Conservation (phyloP, 805 yeast species). For the Aciculoconidium aculeatum region DNA sequence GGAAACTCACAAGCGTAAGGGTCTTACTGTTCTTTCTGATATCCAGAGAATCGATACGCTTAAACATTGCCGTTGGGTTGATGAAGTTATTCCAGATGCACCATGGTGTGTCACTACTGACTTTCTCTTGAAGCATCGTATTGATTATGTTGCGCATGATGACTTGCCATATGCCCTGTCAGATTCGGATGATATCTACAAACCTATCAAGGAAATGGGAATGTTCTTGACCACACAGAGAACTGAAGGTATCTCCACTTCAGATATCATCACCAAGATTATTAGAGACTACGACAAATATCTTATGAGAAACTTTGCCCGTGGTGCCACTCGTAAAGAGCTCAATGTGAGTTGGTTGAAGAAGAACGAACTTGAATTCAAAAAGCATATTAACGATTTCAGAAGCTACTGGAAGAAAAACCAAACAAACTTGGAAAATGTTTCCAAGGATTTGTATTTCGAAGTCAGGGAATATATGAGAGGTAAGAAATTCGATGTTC, state of each 20-base stretch:
- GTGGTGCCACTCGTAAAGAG: slow-evolving; percentile 96
- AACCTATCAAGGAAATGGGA: slow-evolving; percentile 85
- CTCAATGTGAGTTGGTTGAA: slow-evolving; percentile 96
- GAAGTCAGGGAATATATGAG: slow-evolving; percentile 75
- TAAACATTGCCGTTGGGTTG: slow-evolving; percentile 94
- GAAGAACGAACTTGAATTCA: slow-evolving; percentile 91
- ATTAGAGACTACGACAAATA: slow-evolving; percentile 95
- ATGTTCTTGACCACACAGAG: slow-evolving; percentile 92
- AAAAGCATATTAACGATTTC: slow-evolving; percentile 84
- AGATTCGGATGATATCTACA: slow-evolving; percentile 88
- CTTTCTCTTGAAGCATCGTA: slow-evolving; percentile 69
- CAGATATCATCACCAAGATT: slow-evolving; percentile 92
- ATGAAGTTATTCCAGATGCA: slow-evolving; percentile 89
- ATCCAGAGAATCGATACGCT: slow-evolving; percentile 87
- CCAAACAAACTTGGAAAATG: slow-evolving; percentile 59
- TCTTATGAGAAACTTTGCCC: slow-evolving; percentile 91
- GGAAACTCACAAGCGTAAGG: slow-evolving; percentile 88
- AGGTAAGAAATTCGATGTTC: slow-evolving; percentile 34
- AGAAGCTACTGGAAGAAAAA: slow-evolving; percentile 79
- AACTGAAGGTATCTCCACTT: slow-evolving; percentile 93
- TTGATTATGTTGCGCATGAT: slow-evolving; percentile 97
- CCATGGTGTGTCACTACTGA: slow-evolving; percentile 93
- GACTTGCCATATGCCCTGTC: slow-evolving; percentile 89
- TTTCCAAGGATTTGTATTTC: slow-evolving; percentile 76
- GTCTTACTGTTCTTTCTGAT: slow-evolving; percentile 86